These are phyloP conservation scores for Teunomyces funiuensis DNA, from an alignment of 805 yeast genomes.

Conservation along the genomic window DNA sequence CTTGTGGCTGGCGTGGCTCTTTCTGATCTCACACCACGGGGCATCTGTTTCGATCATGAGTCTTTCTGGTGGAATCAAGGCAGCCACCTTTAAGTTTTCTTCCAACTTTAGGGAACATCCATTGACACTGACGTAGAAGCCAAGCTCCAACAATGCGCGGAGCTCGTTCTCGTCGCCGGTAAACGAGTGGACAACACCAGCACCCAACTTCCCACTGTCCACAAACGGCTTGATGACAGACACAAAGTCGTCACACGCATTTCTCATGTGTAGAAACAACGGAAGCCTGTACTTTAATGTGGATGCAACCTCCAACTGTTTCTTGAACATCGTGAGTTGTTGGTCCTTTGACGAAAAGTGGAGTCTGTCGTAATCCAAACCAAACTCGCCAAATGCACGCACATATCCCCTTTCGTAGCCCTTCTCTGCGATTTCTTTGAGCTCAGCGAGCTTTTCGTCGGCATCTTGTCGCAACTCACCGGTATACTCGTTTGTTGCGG, in stretches of 20 bases:
- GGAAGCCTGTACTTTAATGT: slow-evolving; percentile 55
- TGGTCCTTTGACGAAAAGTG: slow-evolving; percentile 68
- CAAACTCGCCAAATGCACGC: slow-evolving; percentile 91
- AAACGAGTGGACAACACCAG: slow-evolving; percentile 93
- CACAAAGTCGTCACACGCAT: slow-evolving; percentile 78
- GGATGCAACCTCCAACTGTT: slow-evolving; percentile 66
- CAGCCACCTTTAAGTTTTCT: slow-evolving; percentile 68
- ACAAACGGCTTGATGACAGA: slow-evolving; percentile 62
- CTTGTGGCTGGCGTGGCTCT: slow-evolving; percentile 72
- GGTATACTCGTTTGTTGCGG: slow-evolving; percentile 19
- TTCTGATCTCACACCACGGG: slow-evolving; percentile 96
- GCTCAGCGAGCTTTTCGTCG: slow-evolving; percentile 44
- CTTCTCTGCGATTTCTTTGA: slow-evolving; percentile 48
- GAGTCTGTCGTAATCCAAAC: slow-evolving; percentile 89
- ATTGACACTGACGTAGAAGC: slow-evolving; percentile 77
- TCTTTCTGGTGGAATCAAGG: slow-evolving; percentile 64
- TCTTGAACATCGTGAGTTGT: slow-evolving; percentile 66
- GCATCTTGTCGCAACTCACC: slow-evolving; percentile 37
- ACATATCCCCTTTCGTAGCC: slow-evolving; percentile 56
- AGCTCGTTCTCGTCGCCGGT: slow-evolving; percentile 79
- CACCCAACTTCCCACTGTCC: slow-evolving; percentile 42
- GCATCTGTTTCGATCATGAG: slow-evolving; percentile 92
- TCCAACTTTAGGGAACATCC: slow-evolving; percentile 88
- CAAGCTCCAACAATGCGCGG: slow-evolving; percentile 51
- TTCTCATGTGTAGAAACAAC: slow-evolving; percentile 86